A percentile compares a stretch with the other conserved stretches of the same genome.
phyloP scores from a whole-genome alignment of 139 green algal species.

The Chlorella sp. region DNA sequence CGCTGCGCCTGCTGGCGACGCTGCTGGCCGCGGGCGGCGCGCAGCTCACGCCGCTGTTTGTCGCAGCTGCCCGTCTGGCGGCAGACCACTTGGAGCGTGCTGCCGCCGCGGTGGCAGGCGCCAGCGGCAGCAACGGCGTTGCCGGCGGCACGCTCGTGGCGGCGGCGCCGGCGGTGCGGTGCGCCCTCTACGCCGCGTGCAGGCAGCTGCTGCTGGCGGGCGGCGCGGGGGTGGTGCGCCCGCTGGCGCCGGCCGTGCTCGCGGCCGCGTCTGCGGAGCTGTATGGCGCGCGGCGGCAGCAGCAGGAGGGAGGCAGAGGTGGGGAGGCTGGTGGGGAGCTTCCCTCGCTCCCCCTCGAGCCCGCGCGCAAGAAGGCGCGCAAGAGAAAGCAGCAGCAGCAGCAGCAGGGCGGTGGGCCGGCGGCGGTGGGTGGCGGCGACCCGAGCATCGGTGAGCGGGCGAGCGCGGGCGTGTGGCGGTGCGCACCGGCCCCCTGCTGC shows the following conservation, averaged over 20 bases:
- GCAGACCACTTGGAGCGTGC: slow-evolving; percentile 36
- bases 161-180: too few relatives aligned
- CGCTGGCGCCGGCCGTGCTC: slow-evolving; percentile 30
- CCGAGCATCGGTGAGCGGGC: background rate
- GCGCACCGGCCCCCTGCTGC: background rate
- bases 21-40: slow-evolving; percentile 34
- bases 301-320: background rate
- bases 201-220: slow-evolving; percentile 25
- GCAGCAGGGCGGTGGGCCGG: slow-evolving; percentile 1
- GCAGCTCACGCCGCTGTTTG: slow-evolving; percentile 38
- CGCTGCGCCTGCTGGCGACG: slow-evolving; percentile 39
- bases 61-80: slow-evolving; percentile 32
- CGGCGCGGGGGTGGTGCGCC: slow-evolving; percentile 33
- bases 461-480: background rate
- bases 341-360: too few relatives aligned
- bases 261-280: slow-evolving; percentile 38
- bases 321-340: background rate
- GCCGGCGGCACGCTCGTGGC: too few relatives aligned
- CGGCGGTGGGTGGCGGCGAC: background rate
- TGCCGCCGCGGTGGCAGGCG: background rate
- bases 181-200: slow-evolving; percentile 39
- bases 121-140: too few relatives aligned
- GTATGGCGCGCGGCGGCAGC: slow-evolving; percentile 38
- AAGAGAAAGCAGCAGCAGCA: slow-evolving; percentile 26
- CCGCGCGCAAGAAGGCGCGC: slow-evolving; percentile 30